Percentiles rank a stretch among this genome's conserved stretches.
Conservation (phyloP, 2,329 filamentous ascomycete genomes). For the Calycina marina region DNA sequence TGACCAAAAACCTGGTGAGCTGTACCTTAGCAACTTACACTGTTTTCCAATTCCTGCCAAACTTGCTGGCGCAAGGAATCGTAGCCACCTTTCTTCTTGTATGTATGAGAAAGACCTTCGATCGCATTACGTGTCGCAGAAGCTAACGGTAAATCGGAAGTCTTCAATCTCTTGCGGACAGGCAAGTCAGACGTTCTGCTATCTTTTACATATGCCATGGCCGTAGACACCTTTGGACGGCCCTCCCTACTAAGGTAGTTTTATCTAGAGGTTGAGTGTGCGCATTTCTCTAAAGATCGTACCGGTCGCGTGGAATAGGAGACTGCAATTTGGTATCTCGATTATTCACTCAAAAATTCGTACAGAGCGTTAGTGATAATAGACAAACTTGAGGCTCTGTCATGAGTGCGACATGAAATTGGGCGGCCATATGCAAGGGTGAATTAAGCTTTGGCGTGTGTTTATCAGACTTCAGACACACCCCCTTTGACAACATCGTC, state of each 20-base stretch:
- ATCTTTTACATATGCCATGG: conserved; percentile 14
- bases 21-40: conserved; percentile 30
- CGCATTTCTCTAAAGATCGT: too few species aligned
- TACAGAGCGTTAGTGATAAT: too few species aligned
- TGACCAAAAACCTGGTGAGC: not conserved
- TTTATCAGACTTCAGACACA: too few species aligned
- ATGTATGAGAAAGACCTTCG: conserved; percentile 61
- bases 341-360: too few species aligned
- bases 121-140: conserved; percentile 61
- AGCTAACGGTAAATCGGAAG: conserved; percentile 59
- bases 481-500: too few species aligned
- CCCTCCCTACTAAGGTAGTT: too few species aligned
- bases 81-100: conserved; percentile 79
- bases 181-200: conserved; percentile 6
- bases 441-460: not conserved
- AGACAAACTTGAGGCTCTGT: too few species aligned
- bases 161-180: conserved; percentile 43
- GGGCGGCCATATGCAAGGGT: too few species aligned
- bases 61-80: conserved; percentile 63
- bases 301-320: not conserved
- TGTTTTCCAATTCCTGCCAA: conserved; percentile 59
- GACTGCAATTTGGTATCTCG: conserved; percentile 1
- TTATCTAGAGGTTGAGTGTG: too few species aligned
- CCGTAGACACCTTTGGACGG: conserved; percentile 9
- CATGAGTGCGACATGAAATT: too few species aligned